Evolutionary conservation across 108 stramenopile genomes (phyloP).

Genomic region (Asterionellopsis glacialis): DNA sequence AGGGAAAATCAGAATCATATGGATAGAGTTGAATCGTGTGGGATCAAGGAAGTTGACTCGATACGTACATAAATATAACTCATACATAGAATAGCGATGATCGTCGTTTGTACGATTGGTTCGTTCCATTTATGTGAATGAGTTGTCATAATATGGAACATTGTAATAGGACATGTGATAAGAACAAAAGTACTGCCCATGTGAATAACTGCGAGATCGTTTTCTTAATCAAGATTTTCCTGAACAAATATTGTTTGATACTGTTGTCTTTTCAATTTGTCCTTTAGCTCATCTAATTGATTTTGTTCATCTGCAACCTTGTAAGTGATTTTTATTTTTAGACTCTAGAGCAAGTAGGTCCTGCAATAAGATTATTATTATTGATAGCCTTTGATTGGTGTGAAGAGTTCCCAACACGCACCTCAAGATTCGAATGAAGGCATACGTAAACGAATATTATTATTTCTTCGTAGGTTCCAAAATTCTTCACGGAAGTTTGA

Average conservation of each 20-base stretch:
- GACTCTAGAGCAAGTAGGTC: too few species aligned
- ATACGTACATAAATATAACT: constrained; percentile 65
- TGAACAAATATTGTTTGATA: constrained; percentile 14
- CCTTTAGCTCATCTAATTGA: constrained; percentile 25
- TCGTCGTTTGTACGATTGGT: constrained; percentile 80
- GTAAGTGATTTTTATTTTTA: too few species aligned
- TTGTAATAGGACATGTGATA: constrained; percentile 62
- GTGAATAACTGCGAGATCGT: constrained; percentile 46
- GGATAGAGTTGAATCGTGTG: too few species aligned
- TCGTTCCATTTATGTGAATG: constrained; percentile 73
- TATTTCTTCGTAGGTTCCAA: too few species aligned
- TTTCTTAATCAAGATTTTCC: constrained; percentile 30
- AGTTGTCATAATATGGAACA: constrained; percentile 75
- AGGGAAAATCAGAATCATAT: too few species aligned
- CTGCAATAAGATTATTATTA: too few species aligned
- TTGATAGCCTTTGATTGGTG: too few species aligned
- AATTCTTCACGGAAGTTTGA: too few species aligned
- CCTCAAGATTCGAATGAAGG: too few species aligned
- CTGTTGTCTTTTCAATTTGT: constrained; percentile 3
- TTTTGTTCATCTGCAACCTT: constrained; percentile 21
- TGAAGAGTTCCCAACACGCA: too few species aligned
- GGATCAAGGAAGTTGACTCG: too few species aligned
- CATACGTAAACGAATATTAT: too few species aligned
- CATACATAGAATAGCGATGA: constrained; percentile 90
- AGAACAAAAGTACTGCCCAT: constrained; percentile 79